Percentiles rank a stretch among this genome's conserved stretches.
Conservation (phyloP, 805 yeast genomes). For the Myxozyma sirexii region DNA sequence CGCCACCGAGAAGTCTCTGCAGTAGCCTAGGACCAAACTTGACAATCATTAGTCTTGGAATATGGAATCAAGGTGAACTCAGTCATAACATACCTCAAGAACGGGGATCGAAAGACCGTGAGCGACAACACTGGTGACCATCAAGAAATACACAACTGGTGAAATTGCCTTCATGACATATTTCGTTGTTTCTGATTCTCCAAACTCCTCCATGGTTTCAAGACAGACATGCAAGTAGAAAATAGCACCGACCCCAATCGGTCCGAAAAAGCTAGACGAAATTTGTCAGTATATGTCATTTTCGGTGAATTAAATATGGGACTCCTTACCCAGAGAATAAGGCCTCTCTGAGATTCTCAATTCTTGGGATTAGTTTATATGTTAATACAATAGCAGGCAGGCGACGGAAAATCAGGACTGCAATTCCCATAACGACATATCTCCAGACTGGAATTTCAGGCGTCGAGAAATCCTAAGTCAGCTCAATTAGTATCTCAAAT, state of each 20-base stretch:
- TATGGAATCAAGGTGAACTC: background rate
- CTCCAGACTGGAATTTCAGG: conserved; percentile 40
- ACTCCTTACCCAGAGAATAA: conserved; percentile 59
- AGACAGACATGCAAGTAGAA: conserved; percentile 45
- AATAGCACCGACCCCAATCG: conserved; percentile 73
- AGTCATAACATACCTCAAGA: conserved; percentile 2
- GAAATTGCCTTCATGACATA: conserved; percentile 58
- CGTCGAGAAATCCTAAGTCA: conserved; percentile 48
- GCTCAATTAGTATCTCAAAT: background rate
- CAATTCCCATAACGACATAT: conserved; percentile 41
- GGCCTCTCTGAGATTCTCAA: conserved; percentile 67
- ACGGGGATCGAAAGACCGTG: conserved; percentile 55
- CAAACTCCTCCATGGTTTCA: conserved; percentile 14
- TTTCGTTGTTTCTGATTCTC: conserved; percentile 18
- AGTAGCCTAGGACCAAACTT: background rate
- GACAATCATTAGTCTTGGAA: background rate
- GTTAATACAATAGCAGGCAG: conserved; percentile 47
- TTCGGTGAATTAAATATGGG: background rate
- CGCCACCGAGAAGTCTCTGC: background rate
- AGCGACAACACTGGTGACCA: conserved; percentile 69
- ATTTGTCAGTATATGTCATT: background rate
- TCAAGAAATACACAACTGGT: conserved; percentile 71
- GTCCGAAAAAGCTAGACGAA: conserved; percentile 59
- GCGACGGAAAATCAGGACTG: conserved; percentile 43
- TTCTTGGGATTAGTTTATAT: conserved; percentile 58